These are phyloP conservation scores for Trichoderma koningii DNA, from an alignment of 2,329 filamentous ascomycete genomes.

Conservation along the genomic window DNA sequence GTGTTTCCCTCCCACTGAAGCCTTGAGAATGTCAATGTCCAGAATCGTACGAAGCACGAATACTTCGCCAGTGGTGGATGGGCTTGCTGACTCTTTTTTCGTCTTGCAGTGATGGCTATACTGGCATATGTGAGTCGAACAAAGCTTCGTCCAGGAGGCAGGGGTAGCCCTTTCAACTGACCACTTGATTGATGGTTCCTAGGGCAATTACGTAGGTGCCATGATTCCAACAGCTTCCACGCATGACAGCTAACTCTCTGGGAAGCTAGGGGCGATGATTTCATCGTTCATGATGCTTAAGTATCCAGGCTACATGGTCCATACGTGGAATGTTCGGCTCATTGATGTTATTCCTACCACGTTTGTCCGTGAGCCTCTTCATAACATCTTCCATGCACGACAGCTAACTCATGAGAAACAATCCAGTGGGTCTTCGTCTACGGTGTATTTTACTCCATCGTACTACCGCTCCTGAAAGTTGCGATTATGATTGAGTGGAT, in stretches of 20 bases:
- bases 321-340: conserved; percentile 8
- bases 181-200: not conserved
- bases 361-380: too few relatives aligned
- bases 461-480: conserved; percentile 8
- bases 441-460: conserved; percentile 12
- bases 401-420: not conserved
- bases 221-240: not conserved
- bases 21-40: not conserved
- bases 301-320: conserved; percentile 7
- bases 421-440: conserved; percentile 10
- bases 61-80: not conserved
- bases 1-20: not conserved
- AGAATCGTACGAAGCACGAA: too few relatives aligned
- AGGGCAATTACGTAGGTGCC: not conserved
- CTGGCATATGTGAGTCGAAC: conserved; percentile 3
- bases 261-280: too few relatives aligned
- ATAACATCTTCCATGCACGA: not conserved
- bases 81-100: not conserved
- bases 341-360: too few relatives aligned
- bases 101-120: not conserved
- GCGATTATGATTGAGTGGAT: conserved; percentile 6
- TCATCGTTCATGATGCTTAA: not conserved
- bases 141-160: not conserved
- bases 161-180: not conserved
- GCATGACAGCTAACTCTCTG: too few relatives aligned